Evolutionary conservation across 352 stramenopile species (phyloP), one percentile per base, ranked within the genome.

Genomic region (Globisporangium canariense): DNA sequence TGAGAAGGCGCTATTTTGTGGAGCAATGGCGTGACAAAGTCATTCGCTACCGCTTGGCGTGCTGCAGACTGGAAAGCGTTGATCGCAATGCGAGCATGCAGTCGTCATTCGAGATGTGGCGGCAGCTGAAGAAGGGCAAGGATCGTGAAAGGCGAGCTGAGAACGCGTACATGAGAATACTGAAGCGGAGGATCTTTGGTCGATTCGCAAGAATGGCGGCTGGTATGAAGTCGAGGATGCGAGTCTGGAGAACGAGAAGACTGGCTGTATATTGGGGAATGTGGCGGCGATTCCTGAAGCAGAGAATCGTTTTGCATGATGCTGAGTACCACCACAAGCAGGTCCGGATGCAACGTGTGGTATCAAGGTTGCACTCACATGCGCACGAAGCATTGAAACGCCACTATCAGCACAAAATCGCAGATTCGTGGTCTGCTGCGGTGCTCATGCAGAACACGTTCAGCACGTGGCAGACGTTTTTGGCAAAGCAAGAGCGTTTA

Each of bases 281-380:
- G 11, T 64, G 58, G 58, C 14, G 50, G 34, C 32, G 36, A 2
- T 55, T 64, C 22, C 22, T 64, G 30, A 13, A 30, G 20, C 58
- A 14, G 2, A 30, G 34, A 22, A 7, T 25, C n/a, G 13, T 36
- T 1, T 5, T 58, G 8, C 16, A 38, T 7, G 20, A 51, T 56
- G 58, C 58, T 14, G 45, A 20, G 4, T 20, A 22, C 4, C 58
- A 56, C 25, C 52, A 36, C 25, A 28, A 18, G 14, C 32, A 22
- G 3, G 30, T 46, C 10, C 32, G 46, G 28, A 45, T n/a, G 30
- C 46, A 49, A 3, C 32, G 46, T n/a, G 46, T 46, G 4, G 46
- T 57, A 4, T 53, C 28, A 16, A 55, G 16, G n/a, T 4, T 64
- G 45, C 22, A 41, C 20, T 18, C 10, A 10, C 47, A 22, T 36